phyloP scores from a whole-genome alignment of 169 alveolate species.

The Plasmodium gaboni region DNA sequence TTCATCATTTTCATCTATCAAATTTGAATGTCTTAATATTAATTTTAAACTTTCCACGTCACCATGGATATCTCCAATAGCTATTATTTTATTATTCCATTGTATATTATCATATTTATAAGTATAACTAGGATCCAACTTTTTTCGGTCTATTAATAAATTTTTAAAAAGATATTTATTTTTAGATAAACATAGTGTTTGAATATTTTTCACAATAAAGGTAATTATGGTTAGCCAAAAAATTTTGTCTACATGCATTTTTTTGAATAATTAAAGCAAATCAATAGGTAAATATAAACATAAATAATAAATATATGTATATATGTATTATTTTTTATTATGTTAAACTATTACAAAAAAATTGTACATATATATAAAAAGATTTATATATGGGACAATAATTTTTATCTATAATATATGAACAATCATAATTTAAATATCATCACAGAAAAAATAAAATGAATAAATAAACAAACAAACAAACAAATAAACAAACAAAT shows the following conservation, averaged over 20 bases:
- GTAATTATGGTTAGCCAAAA: neutral
- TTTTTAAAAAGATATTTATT: slow-evolving; percentile 30
- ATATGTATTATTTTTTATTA: neutral
- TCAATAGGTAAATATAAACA: neutral
- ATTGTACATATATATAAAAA: neutral
- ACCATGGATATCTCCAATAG: slow-evolving; percentile 82
- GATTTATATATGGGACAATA: neutral
- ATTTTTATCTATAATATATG: neutral
- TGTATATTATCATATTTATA: slow-evolving; percentile 63
- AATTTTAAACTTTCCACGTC: slow-evolving; percentile 76
- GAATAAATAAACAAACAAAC: neutral
- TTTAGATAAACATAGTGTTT: neutral
- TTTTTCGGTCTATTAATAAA: slow-evolving; percentile 23
- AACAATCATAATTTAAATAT: neutral
- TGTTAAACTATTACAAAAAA: too few relatives aligned
- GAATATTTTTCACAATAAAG: neutral
- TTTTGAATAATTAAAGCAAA: slow-evolving; percentile 2
- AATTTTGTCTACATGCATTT: neutral
- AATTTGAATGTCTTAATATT: slow-evolving; percentile 76
- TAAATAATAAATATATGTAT: slow-evolving; percentile 4
- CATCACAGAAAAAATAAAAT: neutral
- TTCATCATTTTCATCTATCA: slow-evolving; percentile 68
- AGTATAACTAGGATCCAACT: slow-evolving; percentile 22
- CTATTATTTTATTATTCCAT: slow-evolving; percentile 80
- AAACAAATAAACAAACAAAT: too few relatives aligned